Base-by-base conservation (phyloP, 257 asterid genomes). In the Marsdenia floribunda region DNA sequence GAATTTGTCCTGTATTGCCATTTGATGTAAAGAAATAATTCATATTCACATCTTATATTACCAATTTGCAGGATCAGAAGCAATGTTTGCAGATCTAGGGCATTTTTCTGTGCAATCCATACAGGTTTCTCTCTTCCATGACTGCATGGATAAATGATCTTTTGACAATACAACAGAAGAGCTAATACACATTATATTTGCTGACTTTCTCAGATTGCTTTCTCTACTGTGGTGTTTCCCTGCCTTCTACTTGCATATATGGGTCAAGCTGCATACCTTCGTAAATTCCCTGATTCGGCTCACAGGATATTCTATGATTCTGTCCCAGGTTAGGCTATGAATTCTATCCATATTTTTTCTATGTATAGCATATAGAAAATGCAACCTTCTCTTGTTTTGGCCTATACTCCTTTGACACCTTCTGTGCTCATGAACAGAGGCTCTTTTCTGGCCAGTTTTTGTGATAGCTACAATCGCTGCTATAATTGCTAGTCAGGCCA, bases 51-150 rank as follows among this genome's bases (percentile, higher is more conserved):
- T 47, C 42, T 46, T 54, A 3, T n/a, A 55, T 52, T 61, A 19
- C 33, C 42, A 16, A 55, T 71, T 75, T 88, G 70, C 96, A 92
- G 99, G 99, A 68, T 93, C 98, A 22, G 98, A 95, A 81, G 99
- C 99, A 72, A 90, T 95, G 97, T 95, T 95, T 89, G 98, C 99
- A 1, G 99, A 95, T 85, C 86, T 92, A 79, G 97, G 98, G 42
- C 98, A 95, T 83, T 95, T 92, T 76, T 87, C 98, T 2, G 93
- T 95, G 83, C 89, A 84, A 76, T 87, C 99, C 73, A 92, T 92
- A 83, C 99, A 95, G 96, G 98, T 94, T 78, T 63, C 22, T 29
- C 68, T 74, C 42, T 60, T 24, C 42, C 64, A 24, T 10, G 37
- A 33, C 44, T 76, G 7, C 71, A 26, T 47, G 40, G 2, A 1